Percentiles rank a stretch among this genome's conserved stretches.
Evolutionary conservation across 1,284 basidiomycete genomes (phyloP).

Genomic region (Leucoagaricus sp.): DNA sequence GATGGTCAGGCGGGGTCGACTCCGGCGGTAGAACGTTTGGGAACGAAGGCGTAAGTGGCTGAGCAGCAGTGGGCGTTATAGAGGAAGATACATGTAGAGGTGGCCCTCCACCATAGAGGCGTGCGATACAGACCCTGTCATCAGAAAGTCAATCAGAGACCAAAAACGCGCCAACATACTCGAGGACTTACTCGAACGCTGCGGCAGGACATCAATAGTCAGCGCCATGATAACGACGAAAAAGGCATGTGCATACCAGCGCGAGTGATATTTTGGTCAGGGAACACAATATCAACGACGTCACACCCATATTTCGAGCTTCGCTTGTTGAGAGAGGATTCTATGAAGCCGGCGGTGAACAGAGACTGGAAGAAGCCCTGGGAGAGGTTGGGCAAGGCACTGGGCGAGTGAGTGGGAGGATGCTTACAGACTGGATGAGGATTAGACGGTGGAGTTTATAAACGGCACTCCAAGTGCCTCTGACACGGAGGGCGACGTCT

Average conservation of each 20-base stretch:
- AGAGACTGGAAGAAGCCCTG: conserved; percentile 85
- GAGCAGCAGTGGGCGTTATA: conserved; percentile 63
- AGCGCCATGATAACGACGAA: conserved; percentile 1
- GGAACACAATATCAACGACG: conserved; percentile 69
- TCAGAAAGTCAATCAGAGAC: conserved; percentile 10
- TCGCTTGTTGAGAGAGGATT: conserved; percentile 44
- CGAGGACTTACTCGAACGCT: conserved; percentile 62
- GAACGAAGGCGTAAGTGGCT: conserved; percentile 74
- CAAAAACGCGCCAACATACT: not conserved
- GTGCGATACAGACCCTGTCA: conserved; percentile 75
- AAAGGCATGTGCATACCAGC: conserved; percentile 52
- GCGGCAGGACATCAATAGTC: conserved; percentile 9
- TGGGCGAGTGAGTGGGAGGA: not conserved
- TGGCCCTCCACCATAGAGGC: conserved; percentile 86
- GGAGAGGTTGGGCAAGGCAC: conserved; percentile 3
- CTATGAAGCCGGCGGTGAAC: conserved; percentile 82
- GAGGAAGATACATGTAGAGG: conserved; percentile 64
- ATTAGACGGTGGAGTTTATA: conserved; percentile 84
- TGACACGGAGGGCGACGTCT: conserved; percentile 73
- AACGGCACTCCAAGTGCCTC: conserved; percentile 71
- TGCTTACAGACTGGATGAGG: conserved; percentile 78
- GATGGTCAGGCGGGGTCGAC: conserved; percentile 51
- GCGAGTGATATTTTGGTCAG: conserved; percentile 85
- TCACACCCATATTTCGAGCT: conserved; percentile 33
- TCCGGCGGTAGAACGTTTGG: conserved; percentile 32